Conservation (phyloP, 129 eudicot species). For the Dittrichia graveolens region DNA sequence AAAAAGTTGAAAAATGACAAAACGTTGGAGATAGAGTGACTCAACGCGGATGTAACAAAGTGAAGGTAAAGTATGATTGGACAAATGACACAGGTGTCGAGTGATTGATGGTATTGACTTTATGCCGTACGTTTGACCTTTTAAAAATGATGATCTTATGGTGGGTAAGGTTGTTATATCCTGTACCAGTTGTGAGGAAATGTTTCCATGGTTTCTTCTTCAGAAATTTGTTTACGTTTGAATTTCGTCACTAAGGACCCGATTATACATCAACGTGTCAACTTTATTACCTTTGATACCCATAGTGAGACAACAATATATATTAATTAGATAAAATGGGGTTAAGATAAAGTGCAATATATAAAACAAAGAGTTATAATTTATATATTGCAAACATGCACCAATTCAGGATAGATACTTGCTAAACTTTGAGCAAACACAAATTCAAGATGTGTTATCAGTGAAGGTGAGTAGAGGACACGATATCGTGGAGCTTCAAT, state of each 20-base stretch:
- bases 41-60: conserved; percentile 13
- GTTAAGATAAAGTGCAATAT: not conserved
- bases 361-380: not conserved
- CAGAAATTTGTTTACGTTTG: conserved; percentile 30
- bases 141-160: conserved; percentile 26
- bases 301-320: conserved; percentile 31
- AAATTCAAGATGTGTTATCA: no score
- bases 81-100: conserved; percentile 47
- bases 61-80: conserved; percentile 23
- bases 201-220: conserved; percentile 38
- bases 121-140: conserved; percentile 27
- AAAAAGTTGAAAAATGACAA: conserved; percentile 33
- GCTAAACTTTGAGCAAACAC: no score
- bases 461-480: not conserved
- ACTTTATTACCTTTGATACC: conserved; percentile 27
- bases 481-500: no score
- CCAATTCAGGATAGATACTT: no score
- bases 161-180: conserved; percentile 74
- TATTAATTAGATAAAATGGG: not conserved
- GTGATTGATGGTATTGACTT: conserved; percentile 51
- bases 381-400: no score
- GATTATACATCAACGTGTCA: conserved; percentile 34
- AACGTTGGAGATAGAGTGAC: conserved; percentile 29
- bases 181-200: conserved; percentile 54
- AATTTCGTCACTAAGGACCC: conserved; percentile 34